Conservation (phyloP, 495 filamentous ascomycete genomes). For the Letharia columbiana region DNA sequence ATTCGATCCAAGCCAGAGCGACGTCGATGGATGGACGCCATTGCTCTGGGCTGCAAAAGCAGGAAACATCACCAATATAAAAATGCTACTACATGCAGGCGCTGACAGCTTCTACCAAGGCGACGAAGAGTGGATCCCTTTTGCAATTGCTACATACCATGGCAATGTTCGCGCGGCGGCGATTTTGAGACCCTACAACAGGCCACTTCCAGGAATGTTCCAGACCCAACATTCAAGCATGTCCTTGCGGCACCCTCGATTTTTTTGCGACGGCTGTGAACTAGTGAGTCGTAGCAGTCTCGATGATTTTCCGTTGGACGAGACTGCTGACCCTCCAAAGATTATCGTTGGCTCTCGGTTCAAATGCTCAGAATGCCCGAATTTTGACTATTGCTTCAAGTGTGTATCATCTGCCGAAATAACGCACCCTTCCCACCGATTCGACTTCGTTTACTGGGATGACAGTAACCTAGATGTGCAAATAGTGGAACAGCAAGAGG, state of each 20-base stretch:
- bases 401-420: constrained; percentile 2
- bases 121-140: not conserved
- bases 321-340: not conserved
- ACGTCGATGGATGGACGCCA: constrained; percentile 11
- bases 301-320: not conserved
- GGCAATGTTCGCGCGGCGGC: not conserved
- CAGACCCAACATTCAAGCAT: not conserved
- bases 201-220: not conserved
- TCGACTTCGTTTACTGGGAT: not conserved
- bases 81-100: not conserved
- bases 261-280: not conserved
- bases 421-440: constrained; percentile 7
- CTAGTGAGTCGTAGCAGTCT: not conserved
- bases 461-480: not conserved
- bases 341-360: not conserved
- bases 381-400: constrained; percentile 20
- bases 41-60: constrained; percentile 8
- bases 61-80: not conserved
- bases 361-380: constrained; percentile 7
- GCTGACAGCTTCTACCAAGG: not conserved
- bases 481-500: not conserved
- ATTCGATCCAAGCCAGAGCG: not conserved
- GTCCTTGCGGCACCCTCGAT: not conserved
- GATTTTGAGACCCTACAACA: not conserved
- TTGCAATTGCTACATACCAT: not conserved